Conservation (phyloP, 257 asterid species). For the Solanum chaucha region DNA sequence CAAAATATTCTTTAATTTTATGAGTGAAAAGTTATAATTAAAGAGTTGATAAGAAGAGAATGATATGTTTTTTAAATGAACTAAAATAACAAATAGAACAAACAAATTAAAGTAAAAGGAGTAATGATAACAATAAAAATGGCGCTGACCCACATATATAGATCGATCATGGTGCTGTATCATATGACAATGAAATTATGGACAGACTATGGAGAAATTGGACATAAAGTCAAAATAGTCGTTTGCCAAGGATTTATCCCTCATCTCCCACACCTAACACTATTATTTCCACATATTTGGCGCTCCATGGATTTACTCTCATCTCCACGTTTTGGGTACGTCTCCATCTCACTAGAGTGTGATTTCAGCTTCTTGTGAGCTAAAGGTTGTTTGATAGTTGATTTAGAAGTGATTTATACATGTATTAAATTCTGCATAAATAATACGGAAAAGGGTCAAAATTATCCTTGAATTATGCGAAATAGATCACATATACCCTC, state of each 20-base stretch:
- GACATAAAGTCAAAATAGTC: background rate
- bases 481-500: no score
- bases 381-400: no score
- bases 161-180: background rate
- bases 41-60: no score
- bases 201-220: background rate
- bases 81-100: no score
- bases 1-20: no score
- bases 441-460: no score
- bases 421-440: no score
- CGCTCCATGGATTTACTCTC: background rate
- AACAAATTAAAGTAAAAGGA: no score
- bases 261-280: background rate
- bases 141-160: background rate
- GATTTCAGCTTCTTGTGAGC: no score
- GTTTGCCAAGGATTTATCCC: background rate
- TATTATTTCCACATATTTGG: background rate
- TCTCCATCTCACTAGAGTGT: background rate
- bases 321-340: background rate
- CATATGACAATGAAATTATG: background rate
- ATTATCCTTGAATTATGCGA: no score
- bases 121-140: background rate
- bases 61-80: accelerated
- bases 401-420: no score
- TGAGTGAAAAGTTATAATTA: no score